Evolutionary conservation across 495 filamentous ascomycete genomes (phyloP).

Genomic region (Podospora conica): DNA sequence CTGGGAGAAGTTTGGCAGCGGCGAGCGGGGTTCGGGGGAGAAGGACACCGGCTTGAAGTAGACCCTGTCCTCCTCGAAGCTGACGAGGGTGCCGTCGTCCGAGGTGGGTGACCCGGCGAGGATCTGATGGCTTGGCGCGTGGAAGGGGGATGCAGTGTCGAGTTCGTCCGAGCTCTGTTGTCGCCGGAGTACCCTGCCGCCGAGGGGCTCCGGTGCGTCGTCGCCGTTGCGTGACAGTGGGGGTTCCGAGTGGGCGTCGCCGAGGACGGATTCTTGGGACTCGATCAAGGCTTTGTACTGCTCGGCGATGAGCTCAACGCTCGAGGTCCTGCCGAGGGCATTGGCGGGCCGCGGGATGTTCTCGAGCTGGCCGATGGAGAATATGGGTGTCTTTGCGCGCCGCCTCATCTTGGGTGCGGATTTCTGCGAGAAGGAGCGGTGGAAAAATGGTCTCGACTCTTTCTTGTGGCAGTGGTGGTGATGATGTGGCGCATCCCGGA

Average conservation of each 20-base stretch:
- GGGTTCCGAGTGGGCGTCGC: slow-evolving; percentile 21
- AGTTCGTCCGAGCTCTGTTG: slow-evolving; percentile 14
- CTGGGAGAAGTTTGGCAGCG: slow-evolving; percentile 1
- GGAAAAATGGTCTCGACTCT: neutral
- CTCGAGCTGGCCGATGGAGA: slow-evolving; percentile 38
- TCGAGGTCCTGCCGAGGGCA: slow-evolving; percentile 24
- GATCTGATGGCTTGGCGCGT: slow-evolving; percentile 10
- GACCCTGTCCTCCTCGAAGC: slow-evolving; percentile 36
- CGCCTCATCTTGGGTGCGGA: slow-evolving; percentile 23
- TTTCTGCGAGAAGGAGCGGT: slow-evolving; percentile 8
- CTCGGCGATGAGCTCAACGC: slow-evolving; percentile 41
- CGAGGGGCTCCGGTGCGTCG: neutral
- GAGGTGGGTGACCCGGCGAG: slow-evolving; percentile 28
- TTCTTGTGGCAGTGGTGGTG: slow-evolving; percentile 13
- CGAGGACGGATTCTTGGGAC: slow-evolving; percentile 22
- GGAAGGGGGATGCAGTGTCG: slow-evolving; percentile 7
- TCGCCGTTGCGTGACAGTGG: slow-evolving; percentile 15
- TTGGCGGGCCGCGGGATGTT: slow-evolving; percentile 21
- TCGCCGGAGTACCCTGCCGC: neutral
- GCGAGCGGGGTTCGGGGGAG: slow-evolving; percentile 24
- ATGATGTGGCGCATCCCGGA: slow-evolving; percentile 16
- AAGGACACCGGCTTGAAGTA: slow-evolving; percentile 37
- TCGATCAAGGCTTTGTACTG: slow-evolving; percentile 40
- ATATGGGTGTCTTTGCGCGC: slow-evolving; percentile 42
- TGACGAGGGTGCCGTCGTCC: slow-evolving; percentile 40